Base-by-base conservation (phyloP, 192 early-diverging fungal genomes). In the Umbelopsis vinacea region DNA sequence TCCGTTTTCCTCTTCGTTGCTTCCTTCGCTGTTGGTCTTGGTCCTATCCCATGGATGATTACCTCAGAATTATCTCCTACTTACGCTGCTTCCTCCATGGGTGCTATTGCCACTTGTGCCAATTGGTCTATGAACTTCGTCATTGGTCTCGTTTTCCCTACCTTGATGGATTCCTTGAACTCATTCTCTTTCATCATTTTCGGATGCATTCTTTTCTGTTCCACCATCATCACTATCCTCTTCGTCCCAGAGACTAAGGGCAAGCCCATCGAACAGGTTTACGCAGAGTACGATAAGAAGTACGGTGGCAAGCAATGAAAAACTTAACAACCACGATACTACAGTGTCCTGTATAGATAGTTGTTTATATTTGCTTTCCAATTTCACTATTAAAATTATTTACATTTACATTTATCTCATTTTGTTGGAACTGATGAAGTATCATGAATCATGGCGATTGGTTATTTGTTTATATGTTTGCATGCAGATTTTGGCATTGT, bases 11-110 rank as follows among this genome's bases (percentile, higher is more conserved):
- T 90, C 12, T 94, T 91, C 82, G 92, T 91, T 50, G 88, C 88
- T 29, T 84, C 82, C 69, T 95, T 94, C 81, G 91, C 91, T 55
- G 80, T 95, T 33, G 95, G 93, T 43, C 77, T 93, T 2, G 93
- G 93, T 38, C 89, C 90, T 3, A 93, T 94, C 53, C 92, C 95
- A 8, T 95, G 93, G 92, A 77, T 94, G 29, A 83, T 92, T 37
- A 82, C 91, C 0, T 89, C 92, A 19, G 94, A 95, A 71, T 83
- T 94, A 69, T 80, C 90, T 14, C 94, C 95, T 1, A 84, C 87
- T 7, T 92, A 92, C 69, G 92, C 92, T 0, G 84, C 91, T 46
- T 89, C 91, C 1, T 76, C 91, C 12, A 88, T 92, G 35, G 88
- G 89, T 1, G 85, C 90, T 7, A 75, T 94, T 19, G 90, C 92